A percentile compares a stretch with the other conserved stretches of the same genome.
These are phyloP conservation scores for Penicillium sp. DNA, from an alignment of 2,329 filamentous ascomycete species.

Conservation along the genomic window DNA sequence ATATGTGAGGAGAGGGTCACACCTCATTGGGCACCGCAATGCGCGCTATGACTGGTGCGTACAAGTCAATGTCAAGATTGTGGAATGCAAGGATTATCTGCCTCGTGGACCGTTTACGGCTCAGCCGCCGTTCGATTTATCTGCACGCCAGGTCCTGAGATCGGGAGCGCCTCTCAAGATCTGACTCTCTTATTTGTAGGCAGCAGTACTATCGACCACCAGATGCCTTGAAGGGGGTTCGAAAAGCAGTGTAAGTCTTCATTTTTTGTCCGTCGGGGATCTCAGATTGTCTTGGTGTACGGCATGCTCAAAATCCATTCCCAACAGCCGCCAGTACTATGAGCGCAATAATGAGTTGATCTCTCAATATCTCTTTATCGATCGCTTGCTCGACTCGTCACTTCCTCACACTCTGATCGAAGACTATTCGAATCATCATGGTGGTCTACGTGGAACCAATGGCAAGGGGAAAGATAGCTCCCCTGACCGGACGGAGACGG, in stretches of 20 bases:
- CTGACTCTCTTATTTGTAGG: constrained; percentile 26
- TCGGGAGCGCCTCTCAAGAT: not conserved
- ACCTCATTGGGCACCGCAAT: constrained; percentile 79
- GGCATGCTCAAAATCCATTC: no score
- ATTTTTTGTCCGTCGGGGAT: not conserved
- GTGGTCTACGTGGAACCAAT: not conserved
- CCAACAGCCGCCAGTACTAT: constrained; percentile 67
- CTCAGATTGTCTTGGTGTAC: not conserved
- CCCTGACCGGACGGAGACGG: constrained; percentile 39
- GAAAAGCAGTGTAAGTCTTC: constrained; percentile 58
- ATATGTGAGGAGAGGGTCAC: constrained; percentile 12
- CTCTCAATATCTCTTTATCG: constrained; percentile 90
- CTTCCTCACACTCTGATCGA: constrained; percentile 88
- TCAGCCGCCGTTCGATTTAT: no score
- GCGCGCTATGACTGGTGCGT: constrained; percentile 69
- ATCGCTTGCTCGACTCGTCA: constrained; percentile 81
- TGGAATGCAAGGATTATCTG: no score
- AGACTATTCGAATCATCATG: constrained; percentile 57
- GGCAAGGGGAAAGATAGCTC: constrained; percentile 22
- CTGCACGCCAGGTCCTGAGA: no score
- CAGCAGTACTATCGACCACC: constrained; percentile 80
- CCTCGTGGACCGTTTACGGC: no score
- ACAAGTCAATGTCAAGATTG: not conserved
- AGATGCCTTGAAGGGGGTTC: constrained; percentile 65
- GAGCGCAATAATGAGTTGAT: constrained; percentile 82